These are phyloP conservation scores for Mycena filopes DNA, from an alignment of 768 basidiomycete species.

Conservation along the genomic window DNA sequence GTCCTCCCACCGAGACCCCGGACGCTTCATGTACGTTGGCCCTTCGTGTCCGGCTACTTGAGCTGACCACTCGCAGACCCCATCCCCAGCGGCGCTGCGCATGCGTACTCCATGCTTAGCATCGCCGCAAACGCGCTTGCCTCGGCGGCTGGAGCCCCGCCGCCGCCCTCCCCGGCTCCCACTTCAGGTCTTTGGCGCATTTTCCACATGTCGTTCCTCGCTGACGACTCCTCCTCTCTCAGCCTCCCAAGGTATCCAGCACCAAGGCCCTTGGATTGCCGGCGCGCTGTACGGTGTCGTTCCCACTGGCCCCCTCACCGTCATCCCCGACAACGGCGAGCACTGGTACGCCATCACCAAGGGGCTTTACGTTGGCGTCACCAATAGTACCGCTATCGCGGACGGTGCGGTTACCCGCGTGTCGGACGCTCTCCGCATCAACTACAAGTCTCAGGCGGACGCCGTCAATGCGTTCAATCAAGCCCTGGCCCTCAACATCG, in stretches of 20 bases:
- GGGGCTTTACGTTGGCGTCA: background rate
- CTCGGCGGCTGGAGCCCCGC: background rate
- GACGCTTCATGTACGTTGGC: too few relatives aligned
- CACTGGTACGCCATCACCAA: conserved; percentile 2
- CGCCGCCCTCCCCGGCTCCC: background rate
- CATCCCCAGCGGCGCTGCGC: background rate
- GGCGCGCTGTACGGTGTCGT: background rate
- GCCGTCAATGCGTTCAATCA: background rate
- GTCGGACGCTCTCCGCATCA: background rate
- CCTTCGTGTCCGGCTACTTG: background rate
- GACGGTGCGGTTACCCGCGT: background rate
- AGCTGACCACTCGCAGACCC: background rate
- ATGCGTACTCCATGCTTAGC: too few relatives aligned
- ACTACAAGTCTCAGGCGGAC: background rate
- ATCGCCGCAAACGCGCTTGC: too few relatives aligned
- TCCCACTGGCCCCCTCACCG: background rate
- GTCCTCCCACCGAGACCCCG: too few relatives aligned
- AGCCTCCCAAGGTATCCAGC: background rate
- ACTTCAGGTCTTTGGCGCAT: background rate
- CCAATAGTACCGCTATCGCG: background rate
- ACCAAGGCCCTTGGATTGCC: background rate
- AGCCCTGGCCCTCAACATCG: background rate
- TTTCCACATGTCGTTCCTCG: too few relatives aligned
- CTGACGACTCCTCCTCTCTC: background rate
- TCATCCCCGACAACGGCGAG: background rate